Evolutionary conservation across 2,329 filamentous ascomycete genomes (phyloP), one percentile per base, ranked within the genome.

Genomic region (Aphanocladium album): DNA sequence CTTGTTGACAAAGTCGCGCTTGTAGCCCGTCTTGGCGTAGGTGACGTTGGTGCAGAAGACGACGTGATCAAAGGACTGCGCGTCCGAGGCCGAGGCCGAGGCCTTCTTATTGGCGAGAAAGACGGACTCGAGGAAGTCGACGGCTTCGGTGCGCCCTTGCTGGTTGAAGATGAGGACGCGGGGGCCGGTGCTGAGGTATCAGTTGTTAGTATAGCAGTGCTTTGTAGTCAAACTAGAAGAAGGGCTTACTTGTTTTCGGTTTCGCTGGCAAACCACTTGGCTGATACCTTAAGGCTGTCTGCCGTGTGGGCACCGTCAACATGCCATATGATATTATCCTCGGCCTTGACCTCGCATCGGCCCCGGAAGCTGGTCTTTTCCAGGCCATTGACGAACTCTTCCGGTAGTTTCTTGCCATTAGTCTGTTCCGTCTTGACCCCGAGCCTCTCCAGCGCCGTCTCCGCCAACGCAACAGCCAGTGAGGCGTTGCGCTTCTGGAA

Each of bases 241-340:
- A 39, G 35, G 39, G 50, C 70, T 60, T 68, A 72, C 72, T 67
- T 69, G 52, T 62, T 62, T 33, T 71, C 69, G n/a, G 70, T 77
- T 67, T 83, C 79, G 11, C 73, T 72, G 2, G 85, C 83, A 69
- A 96, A 98, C 93, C 93, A 97, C 63, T 84, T 83, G 0, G 88
- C 88, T 5, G 91, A 91, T 65, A 91, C 83, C 64, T 89, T 84
- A 59, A 99, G 88, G 71, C 92, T 97, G 70, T 98, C 93, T 3
- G 89, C 80, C 0, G 93, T 99, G 74, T 99, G 95, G 2, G 92
- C 95, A 9, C 95, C 93, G 70, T 99, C 95, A 21, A 99, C 84
- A 69, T 93, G 89, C 93, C 93, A 99, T 17, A 80, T 81, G 5
- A 96, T 77, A 2, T 70, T 69, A 2, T 77, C 79, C 63, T 85